Conservation (phyloP, 2,329 filamentous ascomycete species). For the Stylonectria norvegica region DNA sequence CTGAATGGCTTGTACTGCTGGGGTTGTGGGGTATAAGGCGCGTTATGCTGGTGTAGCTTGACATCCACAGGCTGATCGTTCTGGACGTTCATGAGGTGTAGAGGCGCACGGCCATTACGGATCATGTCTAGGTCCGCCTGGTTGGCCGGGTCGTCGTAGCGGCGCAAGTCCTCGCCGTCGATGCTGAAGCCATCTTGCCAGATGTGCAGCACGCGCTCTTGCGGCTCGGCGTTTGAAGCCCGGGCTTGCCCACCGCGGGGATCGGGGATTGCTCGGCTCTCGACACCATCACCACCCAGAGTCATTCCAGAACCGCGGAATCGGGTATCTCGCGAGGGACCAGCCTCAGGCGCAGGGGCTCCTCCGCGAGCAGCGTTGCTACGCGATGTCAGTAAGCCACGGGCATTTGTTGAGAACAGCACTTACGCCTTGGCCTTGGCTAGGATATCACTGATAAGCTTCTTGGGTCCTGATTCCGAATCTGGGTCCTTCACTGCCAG, state of each 20-base stretch:
- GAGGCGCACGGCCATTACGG: slow-evolving; percentile 69
- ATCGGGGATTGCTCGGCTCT: slow-evolving; percentile 66
- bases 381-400: slow-evolving; percentile 11
- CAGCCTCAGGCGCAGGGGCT: slow-evolving; percentile 46
- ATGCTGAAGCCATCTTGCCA: slow-evolving; percentile 85
- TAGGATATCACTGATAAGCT: slow-evolving; percentile 61
- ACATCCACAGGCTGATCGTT: slow-evolving; percentile 75
- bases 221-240: slow-evolving; percentile 41
- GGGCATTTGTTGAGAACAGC: background rate
- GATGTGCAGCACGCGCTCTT: slow-evolving; percentile 69
- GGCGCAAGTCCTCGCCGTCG: slow-evolving; percentile 72
- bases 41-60: slow-evolving; percentile 72
- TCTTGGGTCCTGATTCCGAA: slow-evolving; percentile 47
- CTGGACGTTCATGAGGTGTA: slow-evolving; percentile 74
- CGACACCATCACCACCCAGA: slow-evolving; percentile 72
- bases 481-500: slow-evolving; percentile 63
- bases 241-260: slow-evolving; percentile 38
- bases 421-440: slow-evolving; percentile 61
- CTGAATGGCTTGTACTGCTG: slow-evolving; percentile 73
- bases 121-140: slow-evolving; percentile 71
- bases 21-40: slow-evolving; percentile 66
- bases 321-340: slow-evolving; percentile 46
- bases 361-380: slow-evolving; percentile 61
- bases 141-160: slow-evolving; percentile 77
- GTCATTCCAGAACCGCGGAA: slow-evolving; percentile 73